Percentiles rank a stretch among this genome's conserved stretches.
Evolutionary conservation across 2,329 filamentous ascomycete genomes (phyloP).

Genomic region (Cercospora brassicicola): DNA sequence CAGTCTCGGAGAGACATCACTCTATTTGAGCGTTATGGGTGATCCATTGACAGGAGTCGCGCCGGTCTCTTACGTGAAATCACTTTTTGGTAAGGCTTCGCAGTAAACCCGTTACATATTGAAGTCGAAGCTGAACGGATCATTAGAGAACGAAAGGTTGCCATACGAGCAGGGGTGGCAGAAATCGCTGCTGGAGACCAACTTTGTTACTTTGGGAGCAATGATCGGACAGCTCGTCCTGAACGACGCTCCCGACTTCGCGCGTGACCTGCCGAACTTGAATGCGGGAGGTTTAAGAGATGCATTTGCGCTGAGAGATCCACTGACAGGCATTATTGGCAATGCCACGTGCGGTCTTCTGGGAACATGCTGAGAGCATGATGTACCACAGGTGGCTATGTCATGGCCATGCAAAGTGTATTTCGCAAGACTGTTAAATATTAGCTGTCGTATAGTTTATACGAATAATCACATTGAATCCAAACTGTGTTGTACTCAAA

Average conservation of each 20-base stretch:
- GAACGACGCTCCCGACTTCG: neutral
- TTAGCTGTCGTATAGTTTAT: no score
- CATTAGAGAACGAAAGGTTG: neutral
- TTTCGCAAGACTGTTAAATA: no score
- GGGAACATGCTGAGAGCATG: neutral
- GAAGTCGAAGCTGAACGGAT: neutral
- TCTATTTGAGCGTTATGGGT: conserved; percentile 13
- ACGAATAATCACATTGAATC: no score
- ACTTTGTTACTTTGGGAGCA: neutral
- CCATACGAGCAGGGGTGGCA: neutral
- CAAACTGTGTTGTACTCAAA: no score
- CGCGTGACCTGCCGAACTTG: neutral
- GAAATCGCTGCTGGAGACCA: neutral
- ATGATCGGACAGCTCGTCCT: neutral
- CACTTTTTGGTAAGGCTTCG: conserved; percentile 20
- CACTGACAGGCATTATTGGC: neutral
- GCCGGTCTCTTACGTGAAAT: conserved; percentile 20
- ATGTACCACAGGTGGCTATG: neutral
- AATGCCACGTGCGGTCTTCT: neutral
- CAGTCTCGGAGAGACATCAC: conserved; percentile 12
- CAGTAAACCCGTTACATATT: neutral
- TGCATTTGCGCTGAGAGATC: neutral
- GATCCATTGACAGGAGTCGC: conserved; percentile 16
- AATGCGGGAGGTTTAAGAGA: neutral
- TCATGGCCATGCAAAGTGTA: no score